A percentile compares a stretch with the other conserved stretches of the same genome.
Conservation (phyloP, 208 protist species). For the Naegleria lovaniensis region DNA sequence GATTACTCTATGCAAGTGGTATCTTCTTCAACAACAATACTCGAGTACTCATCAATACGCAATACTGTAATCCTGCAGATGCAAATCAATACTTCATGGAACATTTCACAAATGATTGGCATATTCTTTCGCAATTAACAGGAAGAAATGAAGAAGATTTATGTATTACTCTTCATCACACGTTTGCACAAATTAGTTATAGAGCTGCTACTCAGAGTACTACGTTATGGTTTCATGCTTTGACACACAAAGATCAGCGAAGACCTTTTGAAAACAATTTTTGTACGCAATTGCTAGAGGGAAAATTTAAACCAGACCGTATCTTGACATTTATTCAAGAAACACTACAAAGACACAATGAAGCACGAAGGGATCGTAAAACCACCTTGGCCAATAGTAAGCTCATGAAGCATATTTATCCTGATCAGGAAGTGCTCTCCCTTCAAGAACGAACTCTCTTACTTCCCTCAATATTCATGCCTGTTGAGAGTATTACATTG, state of each 20-base stretch:
- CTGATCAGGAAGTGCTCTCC: neutral
- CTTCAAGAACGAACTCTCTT: neutral
- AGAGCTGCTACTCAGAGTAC: neutral
- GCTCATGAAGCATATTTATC: neutral
- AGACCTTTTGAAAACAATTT: neutral
- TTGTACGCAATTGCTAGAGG: neutral
- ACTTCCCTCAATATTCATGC: neutral
- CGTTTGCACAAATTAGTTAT: neutral
- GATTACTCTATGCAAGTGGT: neutral
- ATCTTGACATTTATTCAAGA: neutral
- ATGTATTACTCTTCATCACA: neutral
- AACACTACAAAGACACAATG: neutral
- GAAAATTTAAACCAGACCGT: neutral
- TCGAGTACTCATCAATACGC: neutral
- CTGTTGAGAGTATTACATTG: neutral
- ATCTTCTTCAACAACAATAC: neutral
- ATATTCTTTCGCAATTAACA: neutral
- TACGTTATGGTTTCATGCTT: neutral
- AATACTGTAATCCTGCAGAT: neutral
- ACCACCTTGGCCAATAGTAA: neutral
- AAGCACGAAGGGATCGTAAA: neutral
- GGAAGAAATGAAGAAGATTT: neutral
- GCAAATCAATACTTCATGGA: neutral
- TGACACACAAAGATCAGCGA: neutral
- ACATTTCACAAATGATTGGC: neutral